Conservation (phyloP, 2,329 filamentous ascomycete genomes). For the Apiospora sp. region DNA sequence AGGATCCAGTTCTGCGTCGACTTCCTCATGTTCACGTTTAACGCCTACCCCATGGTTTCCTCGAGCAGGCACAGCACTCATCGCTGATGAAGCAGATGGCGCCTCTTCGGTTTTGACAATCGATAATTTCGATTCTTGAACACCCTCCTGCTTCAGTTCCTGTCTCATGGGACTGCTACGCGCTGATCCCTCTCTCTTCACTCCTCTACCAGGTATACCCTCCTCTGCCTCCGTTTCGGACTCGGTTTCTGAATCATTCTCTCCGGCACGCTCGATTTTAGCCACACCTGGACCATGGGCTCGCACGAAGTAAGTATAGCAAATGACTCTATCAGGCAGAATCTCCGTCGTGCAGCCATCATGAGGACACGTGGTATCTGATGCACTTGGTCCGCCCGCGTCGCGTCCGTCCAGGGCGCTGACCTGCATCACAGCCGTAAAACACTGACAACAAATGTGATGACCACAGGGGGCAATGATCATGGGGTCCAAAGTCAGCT, state of each 20-base stretch:
- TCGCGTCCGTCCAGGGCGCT: conserved; percentile 25
- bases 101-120: not conserved
- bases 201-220: too few species aligned
- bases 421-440: conserved; percentile 34
- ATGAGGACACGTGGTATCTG: not conserved
- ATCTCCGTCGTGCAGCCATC: conserved; percentile 31
- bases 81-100: not conserved
- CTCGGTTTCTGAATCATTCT: not conserved
- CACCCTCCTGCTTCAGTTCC: not conserved
- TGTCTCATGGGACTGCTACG: not conserved
- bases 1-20: not conserved
- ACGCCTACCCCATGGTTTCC: not conserved
- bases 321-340: conserved; percentile 35
- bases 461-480: conserved; percentile 44
- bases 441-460: conserved; percentile 39
- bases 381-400: conserved; percentile 11
- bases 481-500: conserved; percentile 34
- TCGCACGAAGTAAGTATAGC: conserved; percentile 36
- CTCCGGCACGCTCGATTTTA: not conserved
- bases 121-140: not conserved
- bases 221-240: not conserved
- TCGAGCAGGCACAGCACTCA: not conserved
- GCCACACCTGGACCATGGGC: conserved; percentile 29
- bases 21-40: not conserved
- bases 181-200: not conserved